Evolutionary conservation across 2,329 filamentous ascomycete species (phyloP).

Genomic region (Aureobasidium musti): DNA sequence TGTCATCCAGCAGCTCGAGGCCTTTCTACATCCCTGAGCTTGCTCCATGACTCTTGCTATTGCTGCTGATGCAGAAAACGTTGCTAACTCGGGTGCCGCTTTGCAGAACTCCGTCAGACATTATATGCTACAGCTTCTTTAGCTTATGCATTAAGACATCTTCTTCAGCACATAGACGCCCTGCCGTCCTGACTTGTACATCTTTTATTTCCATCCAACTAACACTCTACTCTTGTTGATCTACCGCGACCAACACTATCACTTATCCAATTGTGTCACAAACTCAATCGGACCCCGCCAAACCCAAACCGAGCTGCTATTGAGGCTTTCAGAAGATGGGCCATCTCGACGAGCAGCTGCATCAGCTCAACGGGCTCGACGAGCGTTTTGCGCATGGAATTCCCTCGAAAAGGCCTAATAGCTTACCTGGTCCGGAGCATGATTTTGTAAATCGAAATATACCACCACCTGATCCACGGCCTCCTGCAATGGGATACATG

Average conservation of each 20-base stretch:
- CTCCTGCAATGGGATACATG: neutral
- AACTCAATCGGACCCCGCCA: conserved; percentile 1
- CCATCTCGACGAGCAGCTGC: neutral
- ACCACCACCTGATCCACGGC: neutral
- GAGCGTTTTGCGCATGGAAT: neutral
- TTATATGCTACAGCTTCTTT: conserved; percentile 1
- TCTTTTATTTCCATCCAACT: neutral
- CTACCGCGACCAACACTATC: neutral
- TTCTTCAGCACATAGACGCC: conserved; percentile 30
- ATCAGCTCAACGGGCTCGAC: neutral
- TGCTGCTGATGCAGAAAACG: neutral
- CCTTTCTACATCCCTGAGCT: neutral
- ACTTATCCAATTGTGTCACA: neutral
- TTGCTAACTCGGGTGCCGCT: neutral
- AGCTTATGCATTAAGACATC: conserved; percentile 15
- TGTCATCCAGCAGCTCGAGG: neutral
- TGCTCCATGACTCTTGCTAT: neutral
- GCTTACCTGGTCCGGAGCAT: neutral
- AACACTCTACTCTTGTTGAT: neutral
- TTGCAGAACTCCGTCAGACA: neutral
- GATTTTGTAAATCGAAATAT: neutral
- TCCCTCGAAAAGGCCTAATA: neutral
- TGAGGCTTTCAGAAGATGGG: neutral
- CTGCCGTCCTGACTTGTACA: conserved; percentile 27
- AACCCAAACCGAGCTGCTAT: neutral